phyloP scores from a whole-genome alignment of 202 grass and related monocot genomes.

The Brachypodium distachyon region DNA sequence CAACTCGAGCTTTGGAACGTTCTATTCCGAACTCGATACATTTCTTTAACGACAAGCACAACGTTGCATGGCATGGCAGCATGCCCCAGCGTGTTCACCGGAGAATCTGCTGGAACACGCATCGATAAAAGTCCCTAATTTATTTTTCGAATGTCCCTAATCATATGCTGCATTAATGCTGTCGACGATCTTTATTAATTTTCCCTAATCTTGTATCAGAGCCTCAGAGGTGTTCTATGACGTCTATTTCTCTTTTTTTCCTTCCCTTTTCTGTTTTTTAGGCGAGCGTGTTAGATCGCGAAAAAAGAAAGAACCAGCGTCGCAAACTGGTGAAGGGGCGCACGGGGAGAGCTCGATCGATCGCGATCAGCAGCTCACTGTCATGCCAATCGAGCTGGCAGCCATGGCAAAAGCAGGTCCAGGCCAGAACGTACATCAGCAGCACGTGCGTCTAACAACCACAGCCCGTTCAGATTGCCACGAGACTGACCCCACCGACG shows the following conservation, averaged over 20 bases:
- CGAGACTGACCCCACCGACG: conserved; percentile 11
- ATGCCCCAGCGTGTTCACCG: background rate
- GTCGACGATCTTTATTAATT: background rate
- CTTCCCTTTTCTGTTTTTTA: background rate
- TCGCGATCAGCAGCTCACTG: too few relatives aligned
- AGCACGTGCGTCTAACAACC: conserved; percentile 25
- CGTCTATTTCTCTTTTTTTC: too few relatives aligned
- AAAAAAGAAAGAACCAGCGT: background rate
- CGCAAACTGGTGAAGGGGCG: background rate
- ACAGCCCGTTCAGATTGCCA: background rate
- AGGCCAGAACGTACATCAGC: too few relatives aligned
- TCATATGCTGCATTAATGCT: background rate
- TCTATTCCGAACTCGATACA: background rate
- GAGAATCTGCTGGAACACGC: conserved; percentile 13
- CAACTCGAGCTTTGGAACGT: conserved; percentile 11
- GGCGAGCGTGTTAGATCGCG: background rate
- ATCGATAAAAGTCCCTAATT: background rate
- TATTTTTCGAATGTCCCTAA: too few relatives aligned
- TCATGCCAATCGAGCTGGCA: conserved; percentile 13
- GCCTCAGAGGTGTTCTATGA: background rate
- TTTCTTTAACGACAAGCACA: conserved; percentile 26
- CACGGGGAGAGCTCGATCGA: background rate
- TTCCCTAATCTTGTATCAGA: background rate
- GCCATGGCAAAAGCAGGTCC: background rate
- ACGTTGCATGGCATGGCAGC: conserved; percentile 1